Evolutionary conservation across 768 basidiomycete genomes (phyloP), one percentile per base, ranked within the genome.

Genomic region (Boletellus sp.): DNA sequence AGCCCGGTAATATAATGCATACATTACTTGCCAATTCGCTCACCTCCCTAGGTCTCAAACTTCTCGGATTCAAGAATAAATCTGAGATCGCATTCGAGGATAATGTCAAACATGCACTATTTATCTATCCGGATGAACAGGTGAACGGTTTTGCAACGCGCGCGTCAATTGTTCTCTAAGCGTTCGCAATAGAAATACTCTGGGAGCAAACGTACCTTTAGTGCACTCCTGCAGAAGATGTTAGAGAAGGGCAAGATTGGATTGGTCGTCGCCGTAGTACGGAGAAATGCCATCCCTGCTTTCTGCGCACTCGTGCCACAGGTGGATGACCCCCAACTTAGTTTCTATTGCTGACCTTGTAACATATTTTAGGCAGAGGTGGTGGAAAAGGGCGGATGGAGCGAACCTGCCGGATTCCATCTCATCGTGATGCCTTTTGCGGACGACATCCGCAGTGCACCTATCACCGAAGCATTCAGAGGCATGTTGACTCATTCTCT

Each of bases 161-260:
- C 13, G 16, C 16, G 32, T 42, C 9, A 13, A 39, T 4, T n/a
- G 10, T 5, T 32, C n/a, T 31, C 42, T 45, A 16, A 38, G 17
- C 9, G 6, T 8, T 28, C 16, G 20, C n/a, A 33, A 16, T 33
- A 90, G 85, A 66, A 79, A 24, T 95, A 87, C 69, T 81, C 90
- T 9, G 96, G 96, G 8, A 94, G 91, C 68, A 96, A 87, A 56
- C 80, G 95, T 35, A 90, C 94, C 0, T 97, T 97, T 67, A 83
- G 78, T 13, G 91, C 96, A 0, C 74, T 99, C 4, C 75, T 97
- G 31, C 83, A 85, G 56, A 83, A 89, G 3, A 87, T 94, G 80
- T 50, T 86, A 24, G 80, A 84, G 60, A 91, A 92, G 65, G 72
- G 85, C 44, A 88, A 85, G 64, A 82, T 97, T 47, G 96, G 81